Base-by-base conservation (phyloP, 345 rosid genomes). In the Luvunga scandens region DNA sequence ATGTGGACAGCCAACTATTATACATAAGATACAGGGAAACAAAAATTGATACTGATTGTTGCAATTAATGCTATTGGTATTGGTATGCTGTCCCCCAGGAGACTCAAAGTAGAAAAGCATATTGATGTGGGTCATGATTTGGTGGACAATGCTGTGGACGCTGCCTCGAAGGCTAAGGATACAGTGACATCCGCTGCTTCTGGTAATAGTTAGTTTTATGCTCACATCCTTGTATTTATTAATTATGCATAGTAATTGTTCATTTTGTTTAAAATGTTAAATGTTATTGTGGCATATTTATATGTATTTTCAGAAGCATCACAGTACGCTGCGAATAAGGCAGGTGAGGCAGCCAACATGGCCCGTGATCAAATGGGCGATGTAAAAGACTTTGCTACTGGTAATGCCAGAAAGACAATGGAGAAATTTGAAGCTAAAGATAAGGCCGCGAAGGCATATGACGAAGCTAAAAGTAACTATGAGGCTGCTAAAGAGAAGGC, bases 401-500 rank as follows among this genome's bases (percentile, higher is more conserved):
- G 77, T 81, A 71, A 78, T 61, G 80, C 66, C 4, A 67, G 78
- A 50, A 81, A 83, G 31, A 45, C 19, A 39, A 31, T 70, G 30
- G 75, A 45, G 50, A 45, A 4, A 2, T 45, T 25, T 16, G 78
- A 4, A 7, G 79, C 75, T 27, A 50, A n/a, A 48, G 62, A 75
- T 1, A 73, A 21, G 64, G 85, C 77, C 22, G 8, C 38, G 0
- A 25, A 77, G 24, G 76, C 82, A 16, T 70, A 78, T 65, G 81
- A 78, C 6, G 87, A 77, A 38, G 85, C 83, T 16, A 66, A 72
- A 22, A 34, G 38, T 16, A 72, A 18, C 14, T 89, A 86, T 67
- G 96, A 85, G 70, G 76, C 82, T 30, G 89, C 87, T 2, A 92
- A 91, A 74, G 89, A 87, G 61, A 87, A 67, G 75, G 85, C 89